phyloP scores from a whole-genome alignment of 129 eudicot species.

The Deinandra increscens region DNA sequence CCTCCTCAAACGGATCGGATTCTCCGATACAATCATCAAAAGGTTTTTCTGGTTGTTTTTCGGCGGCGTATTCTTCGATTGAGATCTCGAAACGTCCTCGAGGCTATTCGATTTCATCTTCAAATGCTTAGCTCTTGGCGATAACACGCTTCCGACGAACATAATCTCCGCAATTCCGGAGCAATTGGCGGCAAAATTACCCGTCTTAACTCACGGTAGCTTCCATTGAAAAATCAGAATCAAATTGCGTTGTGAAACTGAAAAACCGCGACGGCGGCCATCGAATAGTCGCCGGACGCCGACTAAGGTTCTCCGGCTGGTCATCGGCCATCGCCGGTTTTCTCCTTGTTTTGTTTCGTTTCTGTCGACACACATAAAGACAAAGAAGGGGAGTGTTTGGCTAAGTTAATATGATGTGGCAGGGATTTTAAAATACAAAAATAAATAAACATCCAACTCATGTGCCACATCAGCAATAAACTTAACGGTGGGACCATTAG shows the following conservation, averaged over 20 bases:
- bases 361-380: too few species aligned
- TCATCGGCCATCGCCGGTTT: too few species aligned
- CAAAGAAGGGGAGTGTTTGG: too few species aligned
- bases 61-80: conserved; percentile 88
- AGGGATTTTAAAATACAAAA: too few species aligned
- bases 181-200: conserved; percentile 72
- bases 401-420: too few species aligned
- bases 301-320: too few species aligned
- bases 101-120: conserved; percentile 79
- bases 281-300: too few species aligned
- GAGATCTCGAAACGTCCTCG: conserved; percentile 80
- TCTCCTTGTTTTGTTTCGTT: too few species aligned
- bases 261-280: conserved; percentile 69
- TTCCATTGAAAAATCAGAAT: conserved; percentile 41
- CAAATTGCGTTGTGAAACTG: conserved; percentile 34
- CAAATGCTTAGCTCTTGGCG: conserved; percentile 82
- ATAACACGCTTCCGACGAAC: conserved; percentile 81
- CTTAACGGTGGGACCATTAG: too few species aligned
- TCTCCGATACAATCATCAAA: conserved; percentile 62
- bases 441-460: too few species aligned
- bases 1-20: conserved; percentile 52
- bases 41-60: conserved; percentile 85
- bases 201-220: conserved; percentile 55
- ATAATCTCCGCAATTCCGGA: conserved; percentile 86
- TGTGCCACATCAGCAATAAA: too few species aligned